phyloP scores from a whole-genome alignment of 1,284 basidiomycete species.

The Cryptococcus hybrid region DNA sequence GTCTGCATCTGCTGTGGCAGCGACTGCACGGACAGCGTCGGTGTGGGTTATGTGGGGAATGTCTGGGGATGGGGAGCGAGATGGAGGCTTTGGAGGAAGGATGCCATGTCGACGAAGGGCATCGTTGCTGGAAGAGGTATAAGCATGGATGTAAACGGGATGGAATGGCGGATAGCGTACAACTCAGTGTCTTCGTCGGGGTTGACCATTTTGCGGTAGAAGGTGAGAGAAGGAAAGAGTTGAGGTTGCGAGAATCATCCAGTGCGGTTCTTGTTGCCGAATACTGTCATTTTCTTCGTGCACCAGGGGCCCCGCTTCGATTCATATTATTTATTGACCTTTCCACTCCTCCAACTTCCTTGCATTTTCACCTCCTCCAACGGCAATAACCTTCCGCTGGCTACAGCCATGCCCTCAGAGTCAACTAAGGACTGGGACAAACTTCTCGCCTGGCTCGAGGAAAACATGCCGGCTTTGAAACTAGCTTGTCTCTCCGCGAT shows the following conservation, averaged over 20 bases:
- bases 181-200: constrained; percentile 91
- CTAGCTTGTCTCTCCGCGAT: constrained; percentile 9
- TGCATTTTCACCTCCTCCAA: not conserved
- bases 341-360: too few relatives aligned
- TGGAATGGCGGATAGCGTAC: constrained; percentile 54
- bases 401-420: not conserved
- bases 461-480: constrained; percentile 15
- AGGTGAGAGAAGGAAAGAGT: not conserved
- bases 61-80: constrained; percentile 67
- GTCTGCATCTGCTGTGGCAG: constrained; percentile 60
- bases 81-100: constrained; percentile 63
- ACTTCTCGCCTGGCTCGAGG: not conserved
- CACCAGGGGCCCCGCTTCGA: too few relatives aligned
- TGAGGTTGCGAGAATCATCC: too few relatives aligned
- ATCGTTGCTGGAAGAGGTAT: constrained; percentile 66
- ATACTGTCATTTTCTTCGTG: too few relatives aligned
- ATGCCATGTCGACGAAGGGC: constrained; percentile 88
- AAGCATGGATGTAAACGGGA: not conserved
- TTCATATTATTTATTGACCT: too few relatives aligned
- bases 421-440: not conserved
- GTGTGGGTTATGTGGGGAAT: constrained; percentile 45
- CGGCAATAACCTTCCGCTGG: not conserved
- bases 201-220: constrained; percentile 52
- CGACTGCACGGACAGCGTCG: constrained; percentile 52
- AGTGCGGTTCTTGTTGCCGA: too few relatives aligned